Conservation (phyloP, 768 basidiomycete genomes). For the Tubosaeta sp. region DNA sequence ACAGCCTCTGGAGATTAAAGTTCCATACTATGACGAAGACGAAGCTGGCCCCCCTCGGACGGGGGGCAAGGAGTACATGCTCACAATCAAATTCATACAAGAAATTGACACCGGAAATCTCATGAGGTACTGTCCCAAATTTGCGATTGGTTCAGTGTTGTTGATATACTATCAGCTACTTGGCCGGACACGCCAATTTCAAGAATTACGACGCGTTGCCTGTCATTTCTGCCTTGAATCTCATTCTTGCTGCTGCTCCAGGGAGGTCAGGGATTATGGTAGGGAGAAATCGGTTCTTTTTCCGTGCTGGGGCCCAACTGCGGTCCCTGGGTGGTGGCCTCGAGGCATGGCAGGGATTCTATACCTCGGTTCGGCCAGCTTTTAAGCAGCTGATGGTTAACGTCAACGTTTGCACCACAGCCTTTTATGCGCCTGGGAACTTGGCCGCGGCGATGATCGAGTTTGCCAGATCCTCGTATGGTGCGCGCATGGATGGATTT, state of each 20-base stretch:
- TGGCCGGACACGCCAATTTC: slow-evolving; percentile 40
- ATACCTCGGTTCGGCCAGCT: slow-evolving; percentile 37
- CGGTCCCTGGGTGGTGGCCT: slow-evolving; percentile 46
- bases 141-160: not conserved
- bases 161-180: slow-evolving; percentile 35
- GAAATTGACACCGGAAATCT: slow-evolving; percentile 43
- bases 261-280: slow-evolving; percentile 48
- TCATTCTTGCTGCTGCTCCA: slow-evolving; percentile 43
- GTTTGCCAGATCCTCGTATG: slow-evolving; percentile 48
- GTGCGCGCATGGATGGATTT: slow-evolving; percentile 57
- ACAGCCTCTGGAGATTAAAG: slow-evolving; percentile 37
- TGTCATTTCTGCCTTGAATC: slow-evolving; percentile 46
- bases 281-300: slow-evolving; percentile 53
- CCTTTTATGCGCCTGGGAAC: slow-evolving; percentile 42
- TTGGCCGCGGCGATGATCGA: slow-evolving; percentile 40
- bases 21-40: slow-evolving; percentile 45
- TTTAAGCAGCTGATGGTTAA: slow-evolving; percentile 48
- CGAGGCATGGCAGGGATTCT: slow-evolving; percentile 54
- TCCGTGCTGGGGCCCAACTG: slow-evolving; percentile 32
- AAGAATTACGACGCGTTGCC: slow-evolving; percentile 44
- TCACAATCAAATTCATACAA: slow-evolving; percentile 41
- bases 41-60: slow-evolving; percentile 28
- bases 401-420: slow-evolving; percentile 51
- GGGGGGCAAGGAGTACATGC: slow-evolving; percentile 39
- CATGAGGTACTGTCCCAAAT: slow-evolving; percentile 29